Evolutionary conservation across 2,329 filamentous ascomycete species (phyloP).

Genomic region (Pseudocercospora eumusae): DNA sequence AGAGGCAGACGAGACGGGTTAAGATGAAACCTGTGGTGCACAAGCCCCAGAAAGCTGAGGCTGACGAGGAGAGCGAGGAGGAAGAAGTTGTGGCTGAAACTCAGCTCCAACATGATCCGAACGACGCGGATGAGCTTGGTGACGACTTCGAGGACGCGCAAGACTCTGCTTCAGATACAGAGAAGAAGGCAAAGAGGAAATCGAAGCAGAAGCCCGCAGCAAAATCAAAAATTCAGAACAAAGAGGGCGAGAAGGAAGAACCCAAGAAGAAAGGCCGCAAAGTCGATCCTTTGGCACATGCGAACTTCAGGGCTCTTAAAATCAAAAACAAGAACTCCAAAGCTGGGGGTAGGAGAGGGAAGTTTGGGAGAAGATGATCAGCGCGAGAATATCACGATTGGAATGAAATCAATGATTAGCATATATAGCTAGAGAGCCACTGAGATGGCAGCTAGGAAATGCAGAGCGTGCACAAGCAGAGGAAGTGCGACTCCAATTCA

Average conservation of each 20-base stretch:
- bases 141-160: conserved; percentile 9
- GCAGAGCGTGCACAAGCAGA: too few species aligned
- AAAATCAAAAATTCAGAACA: conserved; percentile 11
- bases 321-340: conserved; percentile 53
- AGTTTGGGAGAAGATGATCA: conserved; percentile 34
- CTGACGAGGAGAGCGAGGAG: conserved; percentile 21
- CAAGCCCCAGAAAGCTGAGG: conserved; percentile 35
- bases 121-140: conserved; percentile 12
- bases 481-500: too few species aligned
- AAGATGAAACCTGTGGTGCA: conserved; percentile 53
- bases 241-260: conserved; percentile 13
- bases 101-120: conserved; percentile 16
- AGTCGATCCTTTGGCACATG: conserved; percentile 50
- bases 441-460: not conserved
- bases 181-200: not conserved
- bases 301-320: conserved; percentile 53
- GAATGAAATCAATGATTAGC: not conserved
- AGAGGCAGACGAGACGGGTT: conserved; percentile 70
- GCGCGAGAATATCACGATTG: not conserved
- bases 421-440: not conserved
- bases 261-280: conserved; percentile 46
- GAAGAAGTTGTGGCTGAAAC: conserved; percentile 25
- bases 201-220: conserved; percentile 15
- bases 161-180: not conserved
- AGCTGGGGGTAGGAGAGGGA: conserved; percentile 45